Base-by-base conservation (phyloP, 148 eudicot species). In the Camellia japonica region DNA sequence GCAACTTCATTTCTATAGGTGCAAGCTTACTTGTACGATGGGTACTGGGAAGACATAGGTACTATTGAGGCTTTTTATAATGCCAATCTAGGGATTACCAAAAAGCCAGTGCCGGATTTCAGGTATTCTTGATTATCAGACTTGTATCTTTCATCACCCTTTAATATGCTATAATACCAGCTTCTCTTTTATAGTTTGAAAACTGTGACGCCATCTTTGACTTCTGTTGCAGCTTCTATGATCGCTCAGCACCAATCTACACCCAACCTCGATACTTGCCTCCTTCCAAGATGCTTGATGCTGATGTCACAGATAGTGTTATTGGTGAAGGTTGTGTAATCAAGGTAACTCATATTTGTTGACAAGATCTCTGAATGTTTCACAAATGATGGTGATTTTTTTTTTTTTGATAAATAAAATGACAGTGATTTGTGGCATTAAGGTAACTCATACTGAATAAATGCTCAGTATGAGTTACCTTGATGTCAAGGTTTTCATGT, bases 271-370 rank as follows among this genome's bases (percentile, higher is more conserved):
- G 98, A 75, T 95, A 95, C 83, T 83, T 95, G 86, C 98, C 98
- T 82, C 98, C 98, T 78, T 95, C 98, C 64, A 95, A 95, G 90
- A 95, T 95, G 98, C 97, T 95, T 79, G 93, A 91, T 81, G 97
- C 97, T 76, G 97, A 95, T 75, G 93, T 95, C 68, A 95, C 97
- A 11, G 98, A 95, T 56, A 91, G 94, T 84, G 98, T 95, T 66
- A 93, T 95, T 68, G 98, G 98, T 71, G 98, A 95, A 84, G 98
- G 98, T 64, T 95, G 98, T 86, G 97, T 95, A 77, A 95, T 95
- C 61, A 95, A 95, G 97, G 98, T 93, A 84, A 81, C 73, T 67
- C 52, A 7, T 61, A 16, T 44, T 47, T 81, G 68, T 60, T 46
- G n/a, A 46, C 19, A 61, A 13, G 38, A 13, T 60, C 18, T 1